Percentiles rank a stretch among this genome's conserved stretches.
Evolutionary conservation across 106 monocot genomes (phyloP).

Genomic region (Acorus gramineus): DNA sequence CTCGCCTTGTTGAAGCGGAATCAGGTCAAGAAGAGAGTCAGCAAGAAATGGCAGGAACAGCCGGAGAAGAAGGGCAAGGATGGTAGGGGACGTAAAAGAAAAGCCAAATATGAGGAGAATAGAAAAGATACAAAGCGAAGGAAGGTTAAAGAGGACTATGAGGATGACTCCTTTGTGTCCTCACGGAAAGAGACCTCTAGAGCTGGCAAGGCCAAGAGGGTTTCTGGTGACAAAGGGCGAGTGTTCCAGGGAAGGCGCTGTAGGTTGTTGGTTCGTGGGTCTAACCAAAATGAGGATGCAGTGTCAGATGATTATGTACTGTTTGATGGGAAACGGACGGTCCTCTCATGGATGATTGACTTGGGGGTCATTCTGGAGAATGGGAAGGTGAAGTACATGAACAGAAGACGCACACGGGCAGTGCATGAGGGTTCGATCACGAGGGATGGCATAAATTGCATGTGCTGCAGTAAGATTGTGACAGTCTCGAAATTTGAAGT

Average conservation of each 20-base stretch:
- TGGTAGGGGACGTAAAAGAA: slow-evolving; percentile 1
- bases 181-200: too few species aligned
- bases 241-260: slow-evolving; percentile 3
- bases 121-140: neutral
- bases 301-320: slow-evolving; percentile 34
- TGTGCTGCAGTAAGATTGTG: slow-evolving; percentile 64
- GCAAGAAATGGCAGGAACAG: slow-evolving; percentile 12
- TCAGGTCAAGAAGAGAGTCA: slow-evolving; percentile 33
- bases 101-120: neutral
- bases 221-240: slow-evolving; percentile 2
- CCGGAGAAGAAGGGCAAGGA: slow-evolving; percentile 9
- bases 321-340: slow-evolving; percentile 52
- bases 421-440: slow-evolving; percentile 48
- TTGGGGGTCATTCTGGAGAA: slow-evolving; percentile 19
- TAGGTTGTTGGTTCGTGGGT: slow-evolving; percentile 42
- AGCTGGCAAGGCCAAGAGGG: neutral
- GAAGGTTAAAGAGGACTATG: neutral
- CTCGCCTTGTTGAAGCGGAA: slow-evolving; percentile 45
- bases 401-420: slow-evolving; percentile 15
- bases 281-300: slow-evolving; percentile 24
- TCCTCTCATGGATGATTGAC: slow-evolving; percentile 83
- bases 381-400: slow-evolving; percentile 26
- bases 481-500: slow-evolving; percentile 56
- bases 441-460: slow-evolving; percentile 74
- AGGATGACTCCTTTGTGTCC: neutral